Percentiles rank a stretch among this genome's conserved stretches.
Evolutionary conservation across 2,329 filamentous ascomycete genomes (phyloP).

Genomic region (Bipolaris oryzae): DNA sequence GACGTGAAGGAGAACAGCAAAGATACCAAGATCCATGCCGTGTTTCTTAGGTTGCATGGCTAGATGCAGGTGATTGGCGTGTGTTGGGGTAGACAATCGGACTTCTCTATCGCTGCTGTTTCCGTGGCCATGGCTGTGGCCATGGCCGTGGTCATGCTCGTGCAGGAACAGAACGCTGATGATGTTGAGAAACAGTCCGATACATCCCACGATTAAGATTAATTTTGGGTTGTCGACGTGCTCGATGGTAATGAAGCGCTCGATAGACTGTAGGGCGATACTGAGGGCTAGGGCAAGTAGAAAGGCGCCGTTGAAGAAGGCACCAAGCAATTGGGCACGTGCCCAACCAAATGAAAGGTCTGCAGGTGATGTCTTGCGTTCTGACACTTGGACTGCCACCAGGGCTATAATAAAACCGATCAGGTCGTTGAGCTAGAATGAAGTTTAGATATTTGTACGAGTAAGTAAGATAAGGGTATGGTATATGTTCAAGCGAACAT

Average conservation of each 20-base stretch:
- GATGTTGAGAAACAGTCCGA: constrained; percentile 71
- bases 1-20: constrained; percentile 73
- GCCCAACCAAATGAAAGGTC: constrained; percentile 77
- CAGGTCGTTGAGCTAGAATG: constrained; percentile 68
- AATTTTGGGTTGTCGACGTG: constrained; percentile 67
- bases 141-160: constrained; percentile 52
- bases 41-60: constrained; percentile 29
- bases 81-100: constrained; percentile 15
- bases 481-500: background rate
- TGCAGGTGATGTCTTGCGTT: constrained; percentile 62
- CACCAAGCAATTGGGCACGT: constrained; percentile 72
- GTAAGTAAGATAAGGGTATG: no score
- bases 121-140: constrained; percentile 48
- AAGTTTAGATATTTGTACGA: background rate
- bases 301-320: constrained; percentile 82
- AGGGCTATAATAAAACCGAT: constrained; percentile 72
- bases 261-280: constrained; percentile 74
- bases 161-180: constrained; percentile 70
- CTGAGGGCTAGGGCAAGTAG: constrained; percentile 73
- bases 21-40: constrained; percentile 67
- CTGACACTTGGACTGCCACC: constrained; percentile 64
- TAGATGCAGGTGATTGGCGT: constrained; percentile 38
- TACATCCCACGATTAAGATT: constrained; percentile 71
- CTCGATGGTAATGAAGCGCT: constrained; percentile 67
- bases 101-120: constrained; percentile 28